Base-by-base conservation (phyloP, 2,329 filamentous ascomycete species). In the Ascochyta rabiei region DNA sequence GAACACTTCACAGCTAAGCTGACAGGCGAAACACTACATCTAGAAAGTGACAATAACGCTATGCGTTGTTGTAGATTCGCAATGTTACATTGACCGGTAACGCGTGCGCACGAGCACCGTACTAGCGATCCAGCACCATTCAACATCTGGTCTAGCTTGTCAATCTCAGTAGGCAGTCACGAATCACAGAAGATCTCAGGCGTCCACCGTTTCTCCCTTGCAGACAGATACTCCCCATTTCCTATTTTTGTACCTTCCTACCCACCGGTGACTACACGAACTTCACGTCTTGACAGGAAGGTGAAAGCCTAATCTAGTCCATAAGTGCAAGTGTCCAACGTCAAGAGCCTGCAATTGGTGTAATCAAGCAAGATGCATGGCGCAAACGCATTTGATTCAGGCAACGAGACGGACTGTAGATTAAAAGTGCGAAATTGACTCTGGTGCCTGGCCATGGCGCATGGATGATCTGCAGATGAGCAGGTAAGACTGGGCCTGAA, bases 141-240 rank as follows among this genome's bases (percentile, higher is more conserved):
- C 18, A 18, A 2, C 8, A 46, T 24, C 1, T 23, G 9, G 43
- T 24, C 24, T 26, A 21, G 19, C 15, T 2, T 2, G 18, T 37
- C 15, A 16, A 31, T 16, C 34, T 18, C 4, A 38, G 12, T 16
- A 48, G 45, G 34, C 45, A 48, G 24, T 16, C 24, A 34, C 44
- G n/a, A 47, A 47, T 47, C 21, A 47, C 3, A 9, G 21, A 10
- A 47, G 31, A n/a, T 15, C 16, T 48, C 34, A 48, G 45, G 45
- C 45, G 24, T 48, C 45, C 45, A 10, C 21, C n/a, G 28, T 46
- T 28, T 18, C 19, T 26, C 30, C 30, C 30, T 6, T 31, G 44
- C 34, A 28, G 24, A 48, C 30, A 30, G 21, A 23, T 16, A 13
- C 30, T 16, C 23, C 23, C 4, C 38, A 28, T 37, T 2, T 18